phyloP scores from a whole-genome alignment of 2,329 filamentous ascomycete genomes.

The Diaporthe citri region DNA sequence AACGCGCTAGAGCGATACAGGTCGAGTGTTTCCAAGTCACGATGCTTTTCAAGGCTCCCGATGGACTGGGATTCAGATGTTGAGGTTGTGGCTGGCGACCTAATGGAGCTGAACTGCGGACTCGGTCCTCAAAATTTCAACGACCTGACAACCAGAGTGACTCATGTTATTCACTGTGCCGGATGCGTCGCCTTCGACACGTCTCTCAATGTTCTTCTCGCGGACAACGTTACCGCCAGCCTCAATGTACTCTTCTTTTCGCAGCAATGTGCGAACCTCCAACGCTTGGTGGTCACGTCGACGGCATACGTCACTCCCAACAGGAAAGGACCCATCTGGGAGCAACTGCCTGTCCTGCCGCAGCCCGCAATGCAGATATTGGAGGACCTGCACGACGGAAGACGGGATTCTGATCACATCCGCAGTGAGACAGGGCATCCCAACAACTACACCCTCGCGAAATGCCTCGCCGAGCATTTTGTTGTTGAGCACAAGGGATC shows the following conservation, averaged over 20 bases:
- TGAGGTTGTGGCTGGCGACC: conserved; percentile 35
- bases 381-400: conserved; percentile 32
- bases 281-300: conserved; percentile 37
- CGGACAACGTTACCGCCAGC: conserved; percentile 37
- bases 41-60: conserved; percentile 36
- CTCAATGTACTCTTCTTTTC: conserved; percentile 37
- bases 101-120: conserved; percentile 37
- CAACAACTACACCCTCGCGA: conserved; percentile 41
- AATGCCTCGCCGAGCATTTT: conserved; percentile 40
- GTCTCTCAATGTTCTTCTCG: conserved; percentile 28
- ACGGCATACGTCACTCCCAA: conserved; percentile 38
- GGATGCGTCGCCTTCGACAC: conserved; percentile 40
- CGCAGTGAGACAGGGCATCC: conserved; percentile 38
- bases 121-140: background rate
- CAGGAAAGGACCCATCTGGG: conserved; percentile 38
- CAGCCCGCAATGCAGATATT: conserved; percentile 30
- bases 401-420: conserved; percentile 11
- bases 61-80: conserved; percentile 30
- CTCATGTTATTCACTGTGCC: conserved; percentile 40
- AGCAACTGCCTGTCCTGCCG: conserved; percentile 32
- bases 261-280: conserved; percentile 19
- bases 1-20: conserved; percentile 21
- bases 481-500: conserved; percentile 30
- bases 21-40: conserved; percentile 29
- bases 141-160: conserved; percentile 18